Conservation (phyloP, 2,329 filamentous ascomycete species). For the Fusarium oligoseptatum region DNA sequence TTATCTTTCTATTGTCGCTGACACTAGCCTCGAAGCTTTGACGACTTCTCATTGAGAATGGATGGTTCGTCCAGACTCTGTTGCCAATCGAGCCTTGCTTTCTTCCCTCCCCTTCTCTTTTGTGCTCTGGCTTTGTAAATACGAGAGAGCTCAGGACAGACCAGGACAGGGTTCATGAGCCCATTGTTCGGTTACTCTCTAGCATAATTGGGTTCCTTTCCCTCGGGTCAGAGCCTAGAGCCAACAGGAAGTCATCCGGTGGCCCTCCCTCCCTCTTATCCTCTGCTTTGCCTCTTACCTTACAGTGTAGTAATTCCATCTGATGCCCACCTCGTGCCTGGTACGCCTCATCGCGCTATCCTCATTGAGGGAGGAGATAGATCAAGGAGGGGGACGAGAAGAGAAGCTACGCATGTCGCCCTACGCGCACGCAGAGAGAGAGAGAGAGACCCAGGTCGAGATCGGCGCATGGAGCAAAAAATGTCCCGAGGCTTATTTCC, state of each 20-base stretch:
- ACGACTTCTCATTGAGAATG: background rate
- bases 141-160: background rate
- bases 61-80: background rate
- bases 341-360: conserved; percentile 11
- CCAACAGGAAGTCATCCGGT: conserved; percentile 38
- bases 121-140: conserved; percentile 5
- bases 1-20: background rate
- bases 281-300: conserved; percentile 3
- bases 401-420: background rate
- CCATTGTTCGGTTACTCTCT: conserved; percentile 13
- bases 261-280: conserved; percentile 1
- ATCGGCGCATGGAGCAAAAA: background rate
- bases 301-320: background rate
- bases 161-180: conserved; percentile 19
- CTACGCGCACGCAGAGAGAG: conserved; percentile 8
- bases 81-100: background rate
- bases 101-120: background rate
- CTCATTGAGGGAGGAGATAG: conserved; percentile 12
- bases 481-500: background rate
- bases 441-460: background rate
- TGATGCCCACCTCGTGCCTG: background rate
- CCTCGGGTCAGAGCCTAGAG: conserved; percentile 30
- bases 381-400: background rate
- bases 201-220: conserved; percentile 31
- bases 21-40: conserved; percentile 1